Conservation (phyloP, 306 rosid species). For the Glycyrrhiza uralensis region DNA sequence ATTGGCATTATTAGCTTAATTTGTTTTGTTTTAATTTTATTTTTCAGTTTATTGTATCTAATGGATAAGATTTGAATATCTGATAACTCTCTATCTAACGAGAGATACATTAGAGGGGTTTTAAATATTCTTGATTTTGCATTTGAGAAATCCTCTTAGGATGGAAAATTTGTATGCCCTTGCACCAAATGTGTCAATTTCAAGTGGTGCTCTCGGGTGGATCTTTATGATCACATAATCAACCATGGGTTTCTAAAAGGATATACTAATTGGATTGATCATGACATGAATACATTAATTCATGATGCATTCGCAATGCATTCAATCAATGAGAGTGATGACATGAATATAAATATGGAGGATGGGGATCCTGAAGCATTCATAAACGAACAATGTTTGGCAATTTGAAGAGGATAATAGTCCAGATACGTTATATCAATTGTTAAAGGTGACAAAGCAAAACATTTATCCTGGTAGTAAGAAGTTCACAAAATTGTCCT, state of each 20-base stretch:
- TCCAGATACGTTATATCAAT: neutral
- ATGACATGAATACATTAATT: neutral
- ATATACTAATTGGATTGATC: too few relatives aligned
- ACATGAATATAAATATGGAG: neutral
- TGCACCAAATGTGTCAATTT: neutral
- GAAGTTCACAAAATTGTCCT: too few relatives aligned
- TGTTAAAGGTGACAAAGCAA: neutral
- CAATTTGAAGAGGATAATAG: too few relatives aligned
- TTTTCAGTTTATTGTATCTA: too few relatives aligned
- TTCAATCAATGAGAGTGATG: neutral
- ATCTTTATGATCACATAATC: neutral
- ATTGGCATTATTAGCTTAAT: too few relatives aligned
- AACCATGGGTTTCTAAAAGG: neutral
- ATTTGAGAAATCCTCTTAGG: neutral
- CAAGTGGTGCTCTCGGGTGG: neutral
- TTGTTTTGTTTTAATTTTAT: too few relatives aligned
- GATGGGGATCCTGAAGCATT: neutral
- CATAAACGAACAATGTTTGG: neutral
- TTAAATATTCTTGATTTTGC: neutral
- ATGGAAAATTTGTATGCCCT: neutral
- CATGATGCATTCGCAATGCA: neutral
- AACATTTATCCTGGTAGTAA: neutral
- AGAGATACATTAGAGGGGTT: too few relatives aligned
- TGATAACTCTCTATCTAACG: too few relatives aligned
- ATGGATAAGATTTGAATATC: too few relatives aligned